These are phyloP conservation scores for Lasiosphaeria miniovina DNA, from an alignment of 495 filamentous ascomycete species.

Conservation along the genomic window DNA sequence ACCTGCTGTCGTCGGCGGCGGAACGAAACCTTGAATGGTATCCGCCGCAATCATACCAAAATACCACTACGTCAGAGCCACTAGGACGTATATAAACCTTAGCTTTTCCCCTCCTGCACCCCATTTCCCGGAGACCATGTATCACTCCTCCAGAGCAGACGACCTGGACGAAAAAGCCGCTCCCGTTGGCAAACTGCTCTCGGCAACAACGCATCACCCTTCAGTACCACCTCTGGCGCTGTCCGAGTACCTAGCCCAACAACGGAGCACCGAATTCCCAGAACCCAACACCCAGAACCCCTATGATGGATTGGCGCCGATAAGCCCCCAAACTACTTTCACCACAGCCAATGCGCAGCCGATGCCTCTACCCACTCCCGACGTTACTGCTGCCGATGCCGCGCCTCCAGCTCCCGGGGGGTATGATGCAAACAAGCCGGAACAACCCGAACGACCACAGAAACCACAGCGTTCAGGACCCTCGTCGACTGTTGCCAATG, in stretches of 20 bases:
- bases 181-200: neutral
- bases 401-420: too few species aligned
- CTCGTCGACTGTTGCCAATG: neutral
- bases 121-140: too few species aligned
- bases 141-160: neutral
- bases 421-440: neutral
- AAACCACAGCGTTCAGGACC: neutral
- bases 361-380: too few species aligned
- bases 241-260: slow-evolving; percentile 8
- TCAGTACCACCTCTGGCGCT: slow-evolving; percentile 7
- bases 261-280: neutral
- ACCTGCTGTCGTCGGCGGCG: too few species aligned
- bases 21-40: too few species aligned
- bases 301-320: neutral
- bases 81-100: too few species aligned
- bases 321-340: slow-evolving; percentile 4
- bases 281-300: neutral
- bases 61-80: too few species aligned
- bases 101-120: too few species aligned
- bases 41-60: too few species aligned
- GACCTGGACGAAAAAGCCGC: neutral
- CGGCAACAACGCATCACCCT: neutral
- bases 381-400: too few species aligned
- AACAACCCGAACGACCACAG: slow-evolving; percentile 1
- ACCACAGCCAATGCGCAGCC: neutral